Evolutionary conservation across 805 yeast genomes (phyloP).

Genomic region (Scheffersomyces amazonensis): DNA sequence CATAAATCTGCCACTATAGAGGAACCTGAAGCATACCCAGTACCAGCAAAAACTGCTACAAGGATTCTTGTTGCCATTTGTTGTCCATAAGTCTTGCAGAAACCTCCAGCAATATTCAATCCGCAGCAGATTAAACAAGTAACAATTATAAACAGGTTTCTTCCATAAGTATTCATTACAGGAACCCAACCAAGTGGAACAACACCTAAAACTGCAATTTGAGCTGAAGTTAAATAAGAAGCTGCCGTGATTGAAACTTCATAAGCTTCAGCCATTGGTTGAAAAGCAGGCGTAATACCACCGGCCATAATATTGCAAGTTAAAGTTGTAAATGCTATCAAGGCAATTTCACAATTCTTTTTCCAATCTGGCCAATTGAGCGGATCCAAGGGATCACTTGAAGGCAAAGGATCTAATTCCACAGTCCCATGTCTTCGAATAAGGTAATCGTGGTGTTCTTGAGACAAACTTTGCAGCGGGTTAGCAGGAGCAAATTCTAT

Average conservation of each 20-base stretch:
- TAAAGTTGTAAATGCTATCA: conserved; percentile 11
- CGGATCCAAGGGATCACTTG: conserved; percentile 9
- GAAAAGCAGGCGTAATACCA: conserved; percentile 11
- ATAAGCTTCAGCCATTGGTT: conserved; percentile 3
- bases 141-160: conserved; percentile 4
- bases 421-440: conserved; percentile 9
- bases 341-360: conserved; percentile 4
- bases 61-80: conserved; percentile 11
- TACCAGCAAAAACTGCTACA: conserved; percentile 7
- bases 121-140: conserved; percentile 5
- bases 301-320: conserved; percentile 13
- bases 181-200: conserved; percentile 12
- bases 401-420: conserved; percentile 10
- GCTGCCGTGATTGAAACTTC: conserved; percentile 5
- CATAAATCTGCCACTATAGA: conserved; percentile 10
- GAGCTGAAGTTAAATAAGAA: conserved; percentile 10
- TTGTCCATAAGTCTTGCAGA: conserved; percentile 9
- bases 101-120: conserved; percentile 12
- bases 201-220: conserved; percentile 10
- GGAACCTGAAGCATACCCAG: conserved; percentile 10
- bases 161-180: conserved; percentile 10
- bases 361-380: conserved; percentile 11
- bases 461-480: background rate
- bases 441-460: conserved; percentile 4
- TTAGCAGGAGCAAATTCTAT: background rate